Evolutionary conservation across 2,329 filamentous ascomycete species (phyloP), one percentile per base, ranked within the genome.

Genomic region (Fusarium torulosum): DNA sequence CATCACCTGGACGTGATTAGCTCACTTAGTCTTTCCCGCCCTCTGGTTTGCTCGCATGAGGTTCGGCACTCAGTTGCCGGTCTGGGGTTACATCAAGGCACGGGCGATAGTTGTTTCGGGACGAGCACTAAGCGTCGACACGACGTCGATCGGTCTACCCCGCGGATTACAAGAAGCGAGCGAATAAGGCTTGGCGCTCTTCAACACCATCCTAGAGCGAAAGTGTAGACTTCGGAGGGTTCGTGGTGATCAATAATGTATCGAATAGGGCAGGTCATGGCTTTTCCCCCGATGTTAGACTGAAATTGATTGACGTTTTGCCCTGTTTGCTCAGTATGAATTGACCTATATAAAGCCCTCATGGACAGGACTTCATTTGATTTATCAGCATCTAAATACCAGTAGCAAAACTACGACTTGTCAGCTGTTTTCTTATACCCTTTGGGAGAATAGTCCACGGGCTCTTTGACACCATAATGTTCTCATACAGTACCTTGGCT

Each of bases 31-130:
- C 14, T 20, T 4, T 35, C 9, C 20, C 6, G 23, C 1, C 6
- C 2, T 61, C 40, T 61, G 49, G 49, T 61, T 61, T 38, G 58
- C 31, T 21, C 58, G 58, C 58, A 54, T 61, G 40, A 61, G 59
- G 54, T 14, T 61, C 58, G 58, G 58, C 58, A 61, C 46, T 6
- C 23, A 17, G 4, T 38, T 61, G 58, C 58, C 58, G 58, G 41
- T 29, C 25, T 54, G 37, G 35, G 46, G 58, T 61, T 54, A 31
- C 56, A 61, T 14, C 17, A 29, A 35, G 56, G 46, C 21, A 46
- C 40, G 21, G 19, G 29, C 53, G 35, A 50, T 17, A 25, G 10
- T 20, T 14, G 21, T 20, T 50, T 40, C 46, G 25, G 17, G 41
- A 35, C 31, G 20, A 17, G 15, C 7, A 37, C 35, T n/a, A 37